Evolutionary conservation across 2,329 filamentous ascomycete species (phyloP).

Genomic region (Thelonectria rubi): DNA sequence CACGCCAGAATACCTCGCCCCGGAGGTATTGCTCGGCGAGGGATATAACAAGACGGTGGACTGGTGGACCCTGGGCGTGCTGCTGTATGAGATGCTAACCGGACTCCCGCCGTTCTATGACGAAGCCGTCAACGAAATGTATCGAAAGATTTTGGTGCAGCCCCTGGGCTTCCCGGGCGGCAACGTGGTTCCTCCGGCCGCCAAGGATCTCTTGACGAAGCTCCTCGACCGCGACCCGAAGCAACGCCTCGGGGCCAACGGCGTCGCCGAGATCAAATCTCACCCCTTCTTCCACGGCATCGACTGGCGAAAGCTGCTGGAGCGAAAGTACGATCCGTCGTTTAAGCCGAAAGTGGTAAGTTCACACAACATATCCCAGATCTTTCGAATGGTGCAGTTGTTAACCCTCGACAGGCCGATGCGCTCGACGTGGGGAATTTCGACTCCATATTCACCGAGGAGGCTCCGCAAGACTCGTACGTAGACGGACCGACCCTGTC

Average conservation of each 20-base stretch:
- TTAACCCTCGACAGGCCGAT: constrained; percentile 65
- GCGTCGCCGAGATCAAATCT: constrained; percentile 96
- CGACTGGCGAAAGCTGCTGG: constrained; percentile 94
- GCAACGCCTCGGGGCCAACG: constrained; percentile 86
- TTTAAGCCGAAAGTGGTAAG: constrained; percentile 96
- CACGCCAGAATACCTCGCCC: constrained; percentile 94
- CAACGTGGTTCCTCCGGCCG: constrained; percentile 89
- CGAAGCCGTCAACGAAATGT: constrained; percentile 99
- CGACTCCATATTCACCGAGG: constrained; percentile 88
- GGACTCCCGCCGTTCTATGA: constrained; percentile 97
- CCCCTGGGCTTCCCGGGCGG: constrained; percentile 83
- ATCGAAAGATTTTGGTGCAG: constrained; percentile 94
- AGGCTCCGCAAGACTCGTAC: constrained; percentile 89
- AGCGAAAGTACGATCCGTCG: constrained; percentile 95
- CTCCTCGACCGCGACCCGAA: constrained; percentile 91
- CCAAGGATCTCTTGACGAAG: constrained; percentile 87
- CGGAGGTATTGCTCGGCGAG: constrained; percentile 88
- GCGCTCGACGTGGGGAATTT: constrained; percentile 94
- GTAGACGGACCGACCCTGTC: constrained; percentile 93
- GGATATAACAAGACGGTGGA: constrained; percentile 99
- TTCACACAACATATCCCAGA: constrained; percentile 49
- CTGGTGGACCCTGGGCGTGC: constrained; percentile 97
- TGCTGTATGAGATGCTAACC: constrained; percentile 98
- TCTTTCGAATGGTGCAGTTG: not conserved
- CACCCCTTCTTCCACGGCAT: constrained; percentile 99